A percentile compares a stretch with the other conserved stretches of the same genome.
Evolutionary conservation across 2,329 filamentous ascomycete genomes (phyloP).

Genomic region (Ceratocystis eucalypticola): DNA sequence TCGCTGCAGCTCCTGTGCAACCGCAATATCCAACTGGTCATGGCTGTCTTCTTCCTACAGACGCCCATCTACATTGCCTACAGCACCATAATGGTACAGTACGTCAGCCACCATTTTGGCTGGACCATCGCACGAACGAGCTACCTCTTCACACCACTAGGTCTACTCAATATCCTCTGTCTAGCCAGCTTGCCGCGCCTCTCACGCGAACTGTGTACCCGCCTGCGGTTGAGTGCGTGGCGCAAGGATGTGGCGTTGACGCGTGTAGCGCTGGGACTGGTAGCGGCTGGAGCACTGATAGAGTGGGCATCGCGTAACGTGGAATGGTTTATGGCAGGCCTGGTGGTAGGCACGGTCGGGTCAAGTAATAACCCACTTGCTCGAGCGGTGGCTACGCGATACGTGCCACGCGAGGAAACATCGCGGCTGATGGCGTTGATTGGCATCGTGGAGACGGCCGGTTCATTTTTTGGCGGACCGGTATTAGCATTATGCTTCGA

Average conservation of each 20-base stretch:
- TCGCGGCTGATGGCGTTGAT: constrained; percentile 32
- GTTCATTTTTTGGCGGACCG: constrained; percentile 30
- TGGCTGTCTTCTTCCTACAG: constrained; percentile 30
- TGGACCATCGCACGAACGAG: constrained; percentile 32
- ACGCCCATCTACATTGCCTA: constrained; percentile 28
- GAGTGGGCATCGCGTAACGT: constrained; percentile 27
- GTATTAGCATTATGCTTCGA: constrained; percentile 30
- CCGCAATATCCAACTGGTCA: constrained; percentile 28
- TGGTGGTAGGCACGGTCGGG: constrained; percentile 30
- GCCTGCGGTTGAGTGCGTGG: constrained; percentile 27
- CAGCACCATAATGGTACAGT: constrained; percentile 29
- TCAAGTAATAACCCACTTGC: constrained; percentile 29
- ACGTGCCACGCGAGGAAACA: constrained; percentile 28
- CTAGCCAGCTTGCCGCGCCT: constrained; percentile 28
- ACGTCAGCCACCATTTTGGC: constrained; percentile 33
- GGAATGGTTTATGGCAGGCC: constrained; percentile 28
- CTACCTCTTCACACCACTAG: constrained; percentile 31
- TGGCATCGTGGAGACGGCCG: constrained; percentile 30
- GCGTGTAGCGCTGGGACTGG: constrained; percentile 26
- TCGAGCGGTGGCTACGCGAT: constrained; percentile 30
- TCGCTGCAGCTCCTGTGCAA: constrained; percentile 28
- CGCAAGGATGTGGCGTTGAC: constrained; percentile 29
- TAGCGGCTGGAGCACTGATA: constrained; percentile 26
- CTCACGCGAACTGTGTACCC: constrained; percentile 25
- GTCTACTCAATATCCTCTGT: constrained; percentile 29